Percentiles rank a stretch among this genome's conserved stretches.
These are phyloP conservation scores for Lagerstroemia speciosa DNA, from an alignment of 345 rosid species.

Conservation along the genomic window DNA sequence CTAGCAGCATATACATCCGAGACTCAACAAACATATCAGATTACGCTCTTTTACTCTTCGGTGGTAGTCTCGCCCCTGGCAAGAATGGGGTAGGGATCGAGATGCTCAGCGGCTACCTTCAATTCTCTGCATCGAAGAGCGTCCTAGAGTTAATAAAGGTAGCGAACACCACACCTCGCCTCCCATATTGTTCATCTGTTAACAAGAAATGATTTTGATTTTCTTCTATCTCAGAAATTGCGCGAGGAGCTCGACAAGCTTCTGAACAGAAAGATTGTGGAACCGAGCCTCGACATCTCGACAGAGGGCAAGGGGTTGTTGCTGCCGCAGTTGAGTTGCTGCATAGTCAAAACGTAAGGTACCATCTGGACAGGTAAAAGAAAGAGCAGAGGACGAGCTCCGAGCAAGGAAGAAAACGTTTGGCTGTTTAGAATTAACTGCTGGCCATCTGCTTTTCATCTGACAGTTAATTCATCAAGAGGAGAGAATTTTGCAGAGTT, in stretches of 20 bases:
- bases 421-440: not conserved
- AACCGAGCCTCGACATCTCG: constrained; percentile 69
- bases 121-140: constrained; percentile 80
- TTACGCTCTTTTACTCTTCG: constrained; percentile 87
- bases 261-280: constrained; percentile 70
- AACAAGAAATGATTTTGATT: constrained; percentile 4
- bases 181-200: not conserved
- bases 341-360: constrained; percentile 37
- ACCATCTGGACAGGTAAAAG: not conserved
- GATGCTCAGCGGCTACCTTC: constrained; percentile 96
- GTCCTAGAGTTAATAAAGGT: constrained; percentile 75
- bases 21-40: constrained; percentile 95
- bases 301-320: constrained; percentile 79
- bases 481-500: not conserved
- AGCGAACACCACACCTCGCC: constrained; percentile 1
- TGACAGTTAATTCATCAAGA: not conserved
- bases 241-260: constrained; percentile 77
- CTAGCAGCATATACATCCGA: constrained; percentile 57
- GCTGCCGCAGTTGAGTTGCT: constrained; percentile 77
- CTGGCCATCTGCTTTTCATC: not conserved
- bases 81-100: constrained; percentile 78
- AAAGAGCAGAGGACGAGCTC: not conserved
- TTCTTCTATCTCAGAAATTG: constrained; percentile 41
- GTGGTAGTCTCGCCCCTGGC: constrained; percentile 71
- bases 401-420: not conserved